Evolutionary conservation across 371 early-diverging fungal genomes (phyloP), one percentile per base, ranked within the genome.

Genomic region (Sporodiniella umbellata): DNA sequence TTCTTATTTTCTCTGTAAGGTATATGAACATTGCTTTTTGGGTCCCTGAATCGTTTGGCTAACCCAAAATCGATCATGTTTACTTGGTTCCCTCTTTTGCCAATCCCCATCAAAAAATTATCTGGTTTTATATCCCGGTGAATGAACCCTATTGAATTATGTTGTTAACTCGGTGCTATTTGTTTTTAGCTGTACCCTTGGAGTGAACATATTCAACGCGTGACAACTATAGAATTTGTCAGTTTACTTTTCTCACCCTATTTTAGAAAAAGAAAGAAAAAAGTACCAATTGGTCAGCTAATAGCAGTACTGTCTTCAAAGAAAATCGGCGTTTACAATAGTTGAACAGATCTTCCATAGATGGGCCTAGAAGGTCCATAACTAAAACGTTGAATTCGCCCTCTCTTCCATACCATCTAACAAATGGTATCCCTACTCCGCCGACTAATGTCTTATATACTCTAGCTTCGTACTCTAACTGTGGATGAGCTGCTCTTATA

Each of bases 51-150:
- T 60, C 90, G 88, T 72, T 99, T 99, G 42, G 99, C 96, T 51
- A 99, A 78, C 30, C 99, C 99, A 81, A 98, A 97, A 77, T 99
- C 99, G 56, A 99, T 99, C 55, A 99, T 87, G 66, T 96, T 96
- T 33, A 99, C 93, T 55, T 94, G 94, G 66, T 96, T 95, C 35
- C 92, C 91, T 47, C 90, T 87, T 66, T 90, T 91, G 40, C 92
- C 94, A 54, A 91, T 83, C 51, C 98, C 99, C 95, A 99, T 97
- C 54, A 99, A 78, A 72, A 99, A 99, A 81, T 99, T 99, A 72
- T 99, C 99, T 12, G 99, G 99, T 64, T 92, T 90, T 57, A 92
- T 90, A 65, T 92, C 90, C 58, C 92, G 83, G 64, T 92, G 90
- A 62, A 90, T 86, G 58, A 75, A 71, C 12, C 66, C 66, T 63